Evolutionary conservation across 2,329 filamentous ascomycete species (phyloP).

Genomic region (Byssothecium circinans): DNA sequence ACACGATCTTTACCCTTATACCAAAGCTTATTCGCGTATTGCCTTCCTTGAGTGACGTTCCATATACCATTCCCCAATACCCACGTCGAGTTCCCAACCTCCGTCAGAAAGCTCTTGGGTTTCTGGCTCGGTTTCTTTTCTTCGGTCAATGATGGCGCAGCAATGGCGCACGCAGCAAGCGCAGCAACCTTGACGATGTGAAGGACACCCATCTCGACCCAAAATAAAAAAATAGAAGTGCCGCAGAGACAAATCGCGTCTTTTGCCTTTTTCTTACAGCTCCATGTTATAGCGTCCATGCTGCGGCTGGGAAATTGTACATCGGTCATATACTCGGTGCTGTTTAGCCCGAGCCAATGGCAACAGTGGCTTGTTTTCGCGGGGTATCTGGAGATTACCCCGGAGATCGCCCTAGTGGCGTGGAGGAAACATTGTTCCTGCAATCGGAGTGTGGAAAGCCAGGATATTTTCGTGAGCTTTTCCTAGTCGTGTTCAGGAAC

Average conservation of each 20-base stretch:
- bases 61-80: conserved; percentile 46
- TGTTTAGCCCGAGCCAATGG: conserved; percentile 6
- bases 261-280: conserved; percentile 5
- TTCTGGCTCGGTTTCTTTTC: conserved; percentile 17
- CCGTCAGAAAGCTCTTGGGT: conserved; percentile 38
- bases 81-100: conserved; percentile 39
- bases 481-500: not conserved
- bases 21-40: conserved; percentile 46
- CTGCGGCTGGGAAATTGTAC: not conserved
- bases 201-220: conserved; percentile 16
- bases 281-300: not conserved
- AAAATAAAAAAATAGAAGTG: too few species aligned
- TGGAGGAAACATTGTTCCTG: conserved; percentile 7
- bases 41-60: conserved; percentile 46
- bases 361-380: not conserved
- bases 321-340: conserved; percentile 3
- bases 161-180: conserved; percentile 12
- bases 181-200: conserved; percentile 20
- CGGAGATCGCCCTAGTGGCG: conserved; percentile 3
- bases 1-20: conserved; percentile 49
- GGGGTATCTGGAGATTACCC: conserved; percentile 9
- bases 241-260: not conserved
- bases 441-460: conserved; percentile 3
- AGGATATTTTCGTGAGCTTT: not conserved
- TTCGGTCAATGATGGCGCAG: conserved; percentile 18